Evolutionary conservation across 1,139 yeast genomes (phyloP).

Genomic region (Pichia sp.): DNA sequence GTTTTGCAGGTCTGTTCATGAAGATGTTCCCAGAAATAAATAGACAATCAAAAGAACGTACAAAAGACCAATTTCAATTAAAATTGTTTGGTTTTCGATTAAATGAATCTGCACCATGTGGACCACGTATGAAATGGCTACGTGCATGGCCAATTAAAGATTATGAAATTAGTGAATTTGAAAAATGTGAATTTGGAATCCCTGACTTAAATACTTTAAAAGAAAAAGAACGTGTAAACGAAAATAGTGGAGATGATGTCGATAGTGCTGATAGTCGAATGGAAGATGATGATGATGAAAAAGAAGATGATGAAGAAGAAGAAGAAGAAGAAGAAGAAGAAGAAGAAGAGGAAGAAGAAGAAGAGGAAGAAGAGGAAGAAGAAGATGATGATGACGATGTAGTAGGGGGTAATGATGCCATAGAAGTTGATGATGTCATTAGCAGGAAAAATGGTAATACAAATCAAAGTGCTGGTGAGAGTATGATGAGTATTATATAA

Average conservation of each 20-base stretch:
- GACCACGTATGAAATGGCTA: constrained; percentile 95
- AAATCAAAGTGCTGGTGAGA: constrained; percentile 25
- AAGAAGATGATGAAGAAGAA: background rate
- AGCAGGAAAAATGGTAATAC: constrained; percentile 4
- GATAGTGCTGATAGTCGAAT: constrained; percentile 2
- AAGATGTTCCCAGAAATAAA: constrained; percentile 86
- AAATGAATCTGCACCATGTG: constrained; percentile 67
- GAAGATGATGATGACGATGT: too few relatives aligned
- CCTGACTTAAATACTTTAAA: constrained; percentile 35
- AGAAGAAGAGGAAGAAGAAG: constrained; percentile 17
- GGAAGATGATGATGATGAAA: constrained; percentile 15
- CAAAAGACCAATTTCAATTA: constrained; percentile 55
- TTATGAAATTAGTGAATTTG: constrained; percentile 51
- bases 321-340: constrained; percentile 26
- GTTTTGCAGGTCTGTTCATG: constrained; percentile 87
- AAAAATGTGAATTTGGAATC: constrained; percentile 54
- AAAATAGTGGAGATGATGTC: background rate
- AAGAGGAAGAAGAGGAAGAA: constrained; percentile 7
- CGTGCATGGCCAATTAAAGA: constrained; percentile 33
- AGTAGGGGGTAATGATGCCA: too few relatives aligned
- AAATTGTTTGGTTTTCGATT: constrained; percentile 85
- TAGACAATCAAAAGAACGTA: constrained; percentile 42
- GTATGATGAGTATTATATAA: constrained; percentile 30
- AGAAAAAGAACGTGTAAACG: constrained; percentile 6
- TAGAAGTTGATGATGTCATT: constrained; percentile 4